A percentile compares a stretch with the other conserved stretches of the same genome.
phyloP scores from a whole-genome alignment of 768 basidiomycete genomes.

The Pseudohyphozyma bogoriensis region DNA sequence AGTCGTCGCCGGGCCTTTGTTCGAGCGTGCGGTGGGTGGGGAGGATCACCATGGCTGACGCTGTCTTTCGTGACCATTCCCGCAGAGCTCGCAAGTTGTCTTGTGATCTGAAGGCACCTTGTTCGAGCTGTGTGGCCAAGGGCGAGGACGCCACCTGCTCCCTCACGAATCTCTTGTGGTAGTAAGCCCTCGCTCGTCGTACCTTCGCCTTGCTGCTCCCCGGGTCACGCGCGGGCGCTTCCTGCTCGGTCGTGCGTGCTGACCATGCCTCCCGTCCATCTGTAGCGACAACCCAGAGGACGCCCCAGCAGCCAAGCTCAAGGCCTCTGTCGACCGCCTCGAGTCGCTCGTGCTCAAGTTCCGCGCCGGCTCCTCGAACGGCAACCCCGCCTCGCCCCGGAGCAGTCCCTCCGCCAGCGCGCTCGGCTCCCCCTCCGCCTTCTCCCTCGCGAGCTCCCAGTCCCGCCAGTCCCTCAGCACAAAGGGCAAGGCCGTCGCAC shows the following conservation, averaged over 20 bases:
- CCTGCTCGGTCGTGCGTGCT: background rate
- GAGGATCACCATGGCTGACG: too few relatives aligned
- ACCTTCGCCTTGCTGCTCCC: too few relatives aligned
- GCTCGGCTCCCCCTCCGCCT: background rate
- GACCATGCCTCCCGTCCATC: background rate
- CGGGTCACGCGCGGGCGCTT: too few relatives aligned
- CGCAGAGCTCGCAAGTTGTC: background rate
- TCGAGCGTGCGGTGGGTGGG: too few relatives aligned
- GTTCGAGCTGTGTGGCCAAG: background rate
- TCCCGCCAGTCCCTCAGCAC: background rate
- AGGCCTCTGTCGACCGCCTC: constrained; percentile 18
- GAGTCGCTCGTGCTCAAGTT: constrained; percentile 10
- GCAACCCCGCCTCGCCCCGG: background rate
- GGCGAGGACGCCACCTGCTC: constrained; percentile 10
- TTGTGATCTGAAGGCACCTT: background rate
- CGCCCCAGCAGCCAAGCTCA: constrained; percentile 16
- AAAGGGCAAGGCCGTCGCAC: background rate
- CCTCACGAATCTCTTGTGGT: constrained; percentile 13
- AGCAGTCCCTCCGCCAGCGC: background rate
- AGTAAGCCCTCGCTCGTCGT: background rate
- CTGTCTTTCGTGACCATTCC: too few relatives aligned
- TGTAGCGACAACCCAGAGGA: constrained; percentile 18
- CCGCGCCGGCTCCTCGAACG: background rate
- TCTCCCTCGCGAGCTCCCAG: background rate
- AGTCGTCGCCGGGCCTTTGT: too few relatives aligned